Evolutionary conservation across 2,329 filamentous ascomycete species (phyloP).

Genomic region (Pleurostoma richardsiae): DNA sequence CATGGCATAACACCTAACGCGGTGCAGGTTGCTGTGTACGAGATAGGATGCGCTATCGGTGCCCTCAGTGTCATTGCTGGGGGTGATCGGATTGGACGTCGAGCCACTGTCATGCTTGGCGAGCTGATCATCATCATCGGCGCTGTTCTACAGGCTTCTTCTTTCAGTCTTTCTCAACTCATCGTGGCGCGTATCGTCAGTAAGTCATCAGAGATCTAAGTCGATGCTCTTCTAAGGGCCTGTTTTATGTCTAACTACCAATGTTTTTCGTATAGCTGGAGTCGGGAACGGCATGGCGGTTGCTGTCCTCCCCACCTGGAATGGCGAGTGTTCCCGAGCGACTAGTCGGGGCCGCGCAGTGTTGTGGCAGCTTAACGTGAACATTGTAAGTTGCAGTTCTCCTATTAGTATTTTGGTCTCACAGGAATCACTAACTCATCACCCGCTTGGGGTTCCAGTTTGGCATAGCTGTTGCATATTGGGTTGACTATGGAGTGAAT

Average conservation of each 20-base stretch:
- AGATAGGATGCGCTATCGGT: slow-evolving; percentile 1
- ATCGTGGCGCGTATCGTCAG: slow-evolving; percentile 2
- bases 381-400: not conserved
- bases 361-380: slow-evolving; percentile 3
- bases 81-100: slow-evolving; percentile 1
- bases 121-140: slow-evolving; percentile 1
- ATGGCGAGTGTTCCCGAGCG: slow-evolving; percentile 1
- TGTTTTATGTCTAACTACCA: too few relatives aligned
- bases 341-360: slow-evolving; percentile 1
- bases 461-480: too few relatives aligned
- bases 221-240: too few relatives aligned
- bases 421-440: too few relatives aligned
- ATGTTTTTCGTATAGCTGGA: not conserved
- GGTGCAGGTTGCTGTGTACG: not conserved
- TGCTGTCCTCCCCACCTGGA: slow-evolving; percentile 2
- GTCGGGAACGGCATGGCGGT: slow-evolving; percentile 1
- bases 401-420: too few relatives aligned
- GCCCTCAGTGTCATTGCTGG: not conserved
- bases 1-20: too few relatives aligned
- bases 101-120: slow-evolving; percentile 1
- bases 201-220: too few relatives aligned
- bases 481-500: too few relatives aligned
- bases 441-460: too few relatives aligned
- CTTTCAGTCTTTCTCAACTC: not conserved
- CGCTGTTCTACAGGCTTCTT: slow-evolving; percentile 1